Evolutionary conservation across 2,329 filamentous ascomycete species (phyloP).

Genomic region (Hypoxylon rubiginosum): DNA sequence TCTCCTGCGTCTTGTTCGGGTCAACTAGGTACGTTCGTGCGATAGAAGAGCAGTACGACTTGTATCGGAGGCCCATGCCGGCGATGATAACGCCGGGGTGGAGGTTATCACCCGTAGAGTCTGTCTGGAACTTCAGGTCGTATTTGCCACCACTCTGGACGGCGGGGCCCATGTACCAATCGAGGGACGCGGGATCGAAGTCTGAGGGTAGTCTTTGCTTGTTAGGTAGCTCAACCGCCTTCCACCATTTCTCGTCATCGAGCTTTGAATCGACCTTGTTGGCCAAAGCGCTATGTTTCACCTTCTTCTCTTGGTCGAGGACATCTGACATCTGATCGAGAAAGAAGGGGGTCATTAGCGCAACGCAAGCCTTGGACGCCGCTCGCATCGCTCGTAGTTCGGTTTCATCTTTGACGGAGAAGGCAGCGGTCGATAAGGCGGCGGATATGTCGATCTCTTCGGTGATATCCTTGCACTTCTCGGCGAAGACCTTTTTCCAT

Average conservation of each 20-base stretch:
- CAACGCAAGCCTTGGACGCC: conserved; percentile 92
- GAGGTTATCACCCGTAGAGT: conserved; percentile 84
- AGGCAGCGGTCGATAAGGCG: conserved; percentile 84
- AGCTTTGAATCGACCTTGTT: conserved; percentile 92
- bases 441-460: conserved; percentile 89
- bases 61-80: conserved; percentile 92
- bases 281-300: conserved; percentile 88
- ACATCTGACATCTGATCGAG: conserved; percentile 98
- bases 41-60: conserved; percentile 93
- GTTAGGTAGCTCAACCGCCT: conserved; percentile 77
- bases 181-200: conserved; percentile 88
- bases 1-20: conserved; percentile 95
- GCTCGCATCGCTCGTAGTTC: conserved; percentile 95
- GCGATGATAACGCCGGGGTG: conserved; percentile 95
- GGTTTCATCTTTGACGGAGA: conserved; percentile 94
- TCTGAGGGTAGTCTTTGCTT: conserved; percentile 84
- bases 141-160: conserved; percentile 97
- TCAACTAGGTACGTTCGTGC: conserved; percentile 96
- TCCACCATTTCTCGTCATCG: conserved; percentile 94
- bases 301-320: conserved; percentile 96
- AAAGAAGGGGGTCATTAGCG: conserved; percentile 95
- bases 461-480: conserved; percentile 83
- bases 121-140: conserved; percentile 84
- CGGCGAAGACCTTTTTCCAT: conserved; percentile 87
- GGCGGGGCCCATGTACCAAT: conserved; percentile 92